A percentile compares a stretch with the other conserved stretches of the same genome.
phyloP scores from a whole-genome alignment of 176 grass and related monocot genomes.

The Lolium perenne region DNA sequence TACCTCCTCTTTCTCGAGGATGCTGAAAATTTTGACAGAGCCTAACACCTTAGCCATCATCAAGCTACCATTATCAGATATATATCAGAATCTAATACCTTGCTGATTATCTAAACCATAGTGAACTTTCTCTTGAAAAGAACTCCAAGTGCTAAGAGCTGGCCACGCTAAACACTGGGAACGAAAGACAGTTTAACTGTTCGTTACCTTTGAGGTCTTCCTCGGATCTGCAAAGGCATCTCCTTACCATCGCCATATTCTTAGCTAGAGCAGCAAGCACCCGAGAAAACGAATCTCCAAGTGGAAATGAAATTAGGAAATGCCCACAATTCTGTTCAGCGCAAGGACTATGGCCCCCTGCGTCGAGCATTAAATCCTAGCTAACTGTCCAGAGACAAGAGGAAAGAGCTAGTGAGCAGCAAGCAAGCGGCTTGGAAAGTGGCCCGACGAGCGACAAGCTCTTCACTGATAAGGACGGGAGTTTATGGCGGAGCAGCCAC shows the following conservation, averaged over 20 bases:
- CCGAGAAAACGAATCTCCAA: neutral
- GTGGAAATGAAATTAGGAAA: neutral
- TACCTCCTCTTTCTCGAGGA: neutral
- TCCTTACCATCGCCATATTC: slow-evolving; percentile 39
- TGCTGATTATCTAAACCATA: neutral
- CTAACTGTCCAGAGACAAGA: neutral
- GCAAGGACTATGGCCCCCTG: neutral
- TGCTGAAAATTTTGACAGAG: neutral
- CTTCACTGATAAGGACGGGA: neutral
- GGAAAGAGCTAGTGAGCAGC: slow-evolving; percentile 15
- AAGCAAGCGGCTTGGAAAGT: slow-evolving; percentile 12
- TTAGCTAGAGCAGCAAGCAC: slow-evolving; percentile 1
- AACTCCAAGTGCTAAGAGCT: neutral
- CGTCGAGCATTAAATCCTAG: slow-evolving; percentile 26
- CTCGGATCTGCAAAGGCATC: slow-evolving; percentile 40
- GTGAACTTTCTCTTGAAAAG: neutral
- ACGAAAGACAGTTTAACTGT: neutral
- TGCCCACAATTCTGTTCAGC: neutral
- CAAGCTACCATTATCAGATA: neutral
- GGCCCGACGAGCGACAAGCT: slow-evolving; percentile 16
- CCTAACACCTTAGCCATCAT: neutral
- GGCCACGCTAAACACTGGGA: neutral
- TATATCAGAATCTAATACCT: neutral
- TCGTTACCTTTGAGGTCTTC: slow-evolving; percentile 36
- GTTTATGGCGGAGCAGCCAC: slow-evolving; percentile 23